Conservation (phyloP, 306 rosid species). For the Pyrus betulifolia region DNA sequence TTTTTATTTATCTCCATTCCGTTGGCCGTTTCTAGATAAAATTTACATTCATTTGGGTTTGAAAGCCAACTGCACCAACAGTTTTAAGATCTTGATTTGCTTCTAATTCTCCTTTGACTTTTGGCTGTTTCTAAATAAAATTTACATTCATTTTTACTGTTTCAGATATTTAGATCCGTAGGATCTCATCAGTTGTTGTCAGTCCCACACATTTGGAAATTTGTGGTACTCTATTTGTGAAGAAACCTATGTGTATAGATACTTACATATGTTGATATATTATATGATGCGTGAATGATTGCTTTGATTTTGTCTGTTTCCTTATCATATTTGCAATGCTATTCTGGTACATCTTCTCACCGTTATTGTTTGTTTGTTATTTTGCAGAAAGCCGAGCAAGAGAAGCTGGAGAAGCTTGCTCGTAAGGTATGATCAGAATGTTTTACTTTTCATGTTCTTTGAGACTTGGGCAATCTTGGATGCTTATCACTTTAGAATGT, state of each 20-base stretch:
- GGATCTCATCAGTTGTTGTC: not conserved
- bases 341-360: not conserved
- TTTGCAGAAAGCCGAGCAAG: conserved; percentile 69
- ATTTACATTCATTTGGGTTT: not conserved
- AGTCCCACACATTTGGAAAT: not conserved
- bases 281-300: not conserved
- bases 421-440: conserved; percentile 47
- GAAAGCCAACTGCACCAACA: not conserved
- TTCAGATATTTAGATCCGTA: not conserved
- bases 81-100: not conserved
- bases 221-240: not conserved
- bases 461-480: not conserved
- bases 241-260: not conserved
- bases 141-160: not conserved
- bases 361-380: conserved; percentile 6
- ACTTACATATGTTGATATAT: not conserved
- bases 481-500: not conserved
- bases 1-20: not conserved
- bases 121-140: no score
- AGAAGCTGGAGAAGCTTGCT: conserved; percentile 88
- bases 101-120: not conserved
- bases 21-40: not conserved
- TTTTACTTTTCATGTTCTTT: not conserved
- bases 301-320: not conserved
- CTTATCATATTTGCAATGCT: not conserved